Evolutionary conservation across 2,329 filamentous ascomycete genomes (phyloP), one percentile per base, ranked within the genome.

Genomic region (Emergomyces orientalis): DNA sequence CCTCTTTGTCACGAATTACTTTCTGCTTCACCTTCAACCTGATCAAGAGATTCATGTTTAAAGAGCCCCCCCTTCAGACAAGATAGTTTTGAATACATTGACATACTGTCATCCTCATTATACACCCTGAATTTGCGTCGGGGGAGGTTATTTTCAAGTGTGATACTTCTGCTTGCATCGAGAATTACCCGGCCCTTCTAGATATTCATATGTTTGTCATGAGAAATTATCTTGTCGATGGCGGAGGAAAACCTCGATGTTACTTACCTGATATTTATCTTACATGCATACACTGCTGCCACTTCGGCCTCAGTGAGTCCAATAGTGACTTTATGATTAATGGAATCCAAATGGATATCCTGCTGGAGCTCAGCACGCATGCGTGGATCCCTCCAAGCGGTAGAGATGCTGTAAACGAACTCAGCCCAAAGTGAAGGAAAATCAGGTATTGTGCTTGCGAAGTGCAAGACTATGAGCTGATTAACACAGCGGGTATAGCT

Each of bases 241-340:
- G 17, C 13, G 14, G 34, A 59, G 70, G 3, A 82, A 70, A 2
- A 79, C 73, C 63, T 82, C 78, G 41, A 76, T 69, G 37, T 74
- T 72, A 13, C 59, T 61, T 52, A 63, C 62, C 65, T 73, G 66
- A 47, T 71, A 70, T 62, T 71, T 65, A 37, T 71, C 43, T 71
- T 71, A 3, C 78, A 77, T 0, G 63, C 60, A 59, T 64, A 64
- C 30, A 64, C 60, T 14, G 63, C 63, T 17, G 63, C 63, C 14
- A 60, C 63, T 37, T 64, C 63, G 3, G 63, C 63, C 52, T 64
- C 63, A 30, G 60, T 62, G 30, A 64, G 55, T 7, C 63, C 59
- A 45, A 64, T 62, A 14, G 30, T 55, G n/a, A 45, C 63, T 47
- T 52, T 45, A 61, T 64, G 78, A 45, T 61, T 63, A 30, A 25